These are phyloP conservation scores for Didymella exigua DNA, from an alignment of 2,329 filamentous ascomycete genomes.

Conservation along the genomic window DNA sequence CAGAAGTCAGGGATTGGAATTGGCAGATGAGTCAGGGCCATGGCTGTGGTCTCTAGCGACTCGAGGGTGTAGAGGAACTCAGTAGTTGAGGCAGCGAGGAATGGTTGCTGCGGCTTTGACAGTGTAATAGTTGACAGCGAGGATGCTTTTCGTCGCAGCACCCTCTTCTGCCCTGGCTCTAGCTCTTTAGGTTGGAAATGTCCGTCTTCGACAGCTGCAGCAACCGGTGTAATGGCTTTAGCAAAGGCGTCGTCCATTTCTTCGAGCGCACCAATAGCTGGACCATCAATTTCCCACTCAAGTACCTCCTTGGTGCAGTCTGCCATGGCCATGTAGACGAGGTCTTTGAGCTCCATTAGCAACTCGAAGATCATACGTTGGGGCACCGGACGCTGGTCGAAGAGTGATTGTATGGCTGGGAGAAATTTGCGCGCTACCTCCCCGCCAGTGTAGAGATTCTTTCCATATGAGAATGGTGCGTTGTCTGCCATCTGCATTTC, in stretches of 20 bases:
- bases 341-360: conserved; percentile 43
- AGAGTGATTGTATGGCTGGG: conserved; percentile 39
- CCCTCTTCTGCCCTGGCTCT: conserved; percentile 15
- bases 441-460: conserved; percentile 43
- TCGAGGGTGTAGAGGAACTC: conserved; percentile 41
- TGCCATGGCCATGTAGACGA: conserved; percentile 36
- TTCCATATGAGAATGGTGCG: conserved; percentile 37
- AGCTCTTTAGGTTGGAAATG: not conserved
- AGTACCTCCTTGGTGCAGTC: conserved; percentile 35
- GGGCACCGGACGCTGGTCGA: conserved; percentile 38
- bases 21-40: conserved; percentile 33
- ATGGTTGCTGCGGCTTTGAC: conserved; percentile 21
- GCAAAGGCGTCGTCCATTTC: conserved; percentile 40
- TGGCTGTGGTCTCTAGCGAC: conserved; percentile 42
- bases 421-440: conserved; percentile 43
- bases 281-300: conserved; percentile 38
- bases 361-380: conserved; percentile 46
- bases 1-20: conserved; percentile 37
- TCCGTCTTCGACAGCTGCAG: conserved; percentile 1
- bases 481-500: conserved; percentile 46
- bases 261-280: conserved; percentile 32
- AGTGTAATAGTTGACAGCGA: conserved; percentile 12
- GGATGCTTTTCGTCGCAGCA: conserved; percentile 32
- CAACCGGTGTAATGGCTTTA: conserved; percentile 26
- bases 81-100: conserved; percentile 25